Base-by-base conservation (phyloP, 345 rosid species). In the Salix dunnii region DNA sequence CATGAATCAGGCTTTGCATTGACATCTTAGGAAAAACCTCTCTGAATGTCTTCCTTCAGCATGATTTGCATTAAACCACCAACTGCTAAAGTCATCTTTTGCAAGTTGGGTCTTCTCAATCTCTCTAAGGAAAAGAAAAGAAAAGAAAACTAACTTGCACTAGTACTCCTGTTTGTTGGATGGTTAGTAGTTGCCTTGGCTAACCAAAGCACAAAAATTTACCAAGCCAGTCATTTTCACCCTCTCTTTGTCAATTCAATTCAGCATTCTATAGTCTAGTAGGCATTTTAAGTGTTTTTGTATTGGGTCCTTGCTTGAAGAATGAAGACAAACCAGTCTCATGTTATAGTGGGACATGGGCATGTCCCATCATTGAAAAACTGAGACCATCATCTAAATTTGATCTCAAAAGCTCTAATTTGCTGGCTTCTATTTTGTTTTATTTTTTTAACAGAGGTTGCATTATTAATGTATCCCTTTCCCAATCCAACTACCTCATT, bases 351-450 rank as follows among this genome's bases (percentile, higher is more conserved):
- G 93, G 86, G 78, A 79, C 80, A 73, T 72, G 86, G 71, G 81
- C 83, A 40, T 74, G 91, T 87, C 86, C 79, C 86, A 82, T 81
- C 90, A 74, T 36, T 60, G 31, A 73, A 79, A 81, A 70, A 70
- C 70, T 33, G 53, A 64, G 83, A 23, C 72, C 77, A 77, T 82
- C 62, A 64, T 71, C 25, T 38, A n/a, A 71, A 84, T 74, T 82
- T 74, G 64, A 79, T 86, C 81, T 75, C 65, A 74, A 81, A 78
- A 79, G 76, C 66, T 76, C 40, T 58, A 17, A 33, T 68, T 68
- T 61, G 53, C 11, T 75, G 62, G 75, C 80, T 68, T 55, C 76
- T 71, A 73, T 80, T 77, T 80, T 76, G 48, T 68, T 36, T 68
- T 71, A 70, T 78, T 75, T 80, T 80, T 58, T 73, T 65, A 31